Conservation (phyloP, 805 yeast species). For the Wickerhamomyces silvicola region DNA sequence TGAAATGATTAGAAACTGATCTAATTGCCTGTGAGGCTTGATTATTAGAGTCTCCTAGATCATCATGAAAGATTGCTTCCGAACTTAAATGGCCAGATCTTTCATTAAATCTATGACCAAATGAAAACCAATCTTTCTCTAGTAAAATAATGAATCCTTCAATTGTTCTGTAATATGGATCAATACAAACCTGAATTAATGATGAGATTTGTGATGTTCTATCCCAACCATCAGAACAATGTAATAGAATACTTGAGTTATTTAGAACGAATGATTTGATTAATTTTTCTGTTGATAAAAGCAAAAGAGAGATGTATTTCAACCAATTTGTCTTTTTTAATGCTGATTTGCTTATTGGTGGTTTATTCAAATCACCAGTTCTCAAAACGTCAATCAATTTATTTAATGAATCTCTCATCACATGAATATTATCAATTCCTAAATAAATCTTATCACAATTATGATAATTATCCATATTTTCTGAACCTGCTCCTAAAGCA, state of each 20-base stretch:
- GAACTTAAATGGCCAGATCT: constrained; percentile 70
- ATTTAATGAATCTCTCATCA: constrained; percentile 78
- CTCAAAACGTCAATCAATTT: constrained; percentile 56
- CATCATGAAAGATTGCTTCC: constrained; percentile 42
- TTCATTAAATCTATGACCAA: constrained; percentile 86
- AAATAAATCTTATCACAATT: constrained; percentile 66
- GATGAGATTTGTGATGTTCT: constrained; percentile 88
- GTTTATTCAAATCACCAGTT: constrained; percentile 54
- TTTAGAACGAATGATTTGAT: constrained; percentile 78
- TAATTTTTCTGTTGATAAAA: constrained; percentile 72
- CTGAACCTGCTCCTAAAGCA: constrained; percentile 98
- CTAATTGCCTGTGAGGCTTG: constrained; percentile 39
- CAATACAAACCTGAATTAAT: constrained; percentile 77
- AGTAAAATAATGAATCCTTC: constrained; percentile 81
- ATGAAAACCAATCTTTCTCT: constrained; percentile 94
- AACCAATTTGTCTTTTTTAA: constrained; percentile 75
- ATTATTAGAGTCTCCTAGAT: constrained; percentile 13
- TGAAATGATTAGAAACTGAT: constrained; percentile 45
- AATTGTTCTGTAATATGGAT: constrained; percentile 82
- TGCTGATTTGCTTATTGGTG: constrained; percentile 46
- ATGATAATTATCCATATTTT: constrained; percentile 80
- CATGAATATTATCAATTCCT: constrained; percentile 93
- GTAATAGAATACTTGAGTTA: constrained; percentile 76
- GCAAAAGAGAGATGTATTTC: constrained; percentile 56
- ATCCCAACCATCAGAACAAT: constrained; percentile 99